These are phyloP conservation scores for Microstegium vimineum DNA, from an alignment of 176 grass and related monocot species.

Conservation along the genomic window DNA sequence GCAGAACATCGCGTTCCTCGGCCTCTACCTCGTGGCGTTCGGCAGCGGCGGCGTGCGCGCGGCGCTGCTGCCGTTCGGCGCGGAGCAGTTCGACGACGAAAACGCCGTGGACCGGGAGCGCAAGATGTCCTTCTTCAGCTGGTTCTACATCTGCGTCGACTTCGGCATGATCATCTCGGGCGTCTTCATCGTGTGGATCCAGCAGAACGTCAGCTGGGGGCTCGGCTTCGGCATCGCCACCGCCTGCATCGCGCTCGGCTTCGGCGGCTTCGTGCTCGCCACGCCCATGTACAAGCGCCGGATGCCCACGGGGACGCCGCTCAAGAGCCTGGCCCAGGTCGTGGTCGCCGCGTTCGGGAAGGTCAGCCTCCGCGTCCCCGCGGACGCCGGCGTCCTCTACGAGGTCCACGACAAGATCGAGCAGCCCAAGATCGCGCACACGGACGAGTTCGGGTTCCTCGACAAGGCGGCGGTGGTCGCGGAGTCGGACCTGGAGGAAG, in stretches of 20 bases:
- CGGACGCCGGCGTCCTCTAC: constrained; percentile 34
- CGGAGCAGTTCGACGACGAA: constrained; percentile 65
- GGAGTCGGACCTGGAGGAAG: constrained; percentile 34
- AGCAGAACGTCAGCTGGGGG: constrained; percentile 75
- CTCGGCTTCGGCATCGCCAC: constrained; percentile 80
- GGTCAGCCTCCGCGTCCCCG: constrained; percentile 21
- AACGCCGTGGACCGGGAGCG: constrained; percentile 42
- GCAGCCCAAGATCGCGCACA: constrained; percentile 49
- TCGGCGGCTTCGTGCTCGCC: constrained; percentile 48
- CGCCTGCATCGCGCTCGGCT: constrained; percentile 44
- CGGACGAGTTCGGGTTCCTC: constrained; percentile 60
- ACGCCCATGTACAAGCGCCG: constrained; percentile 47
- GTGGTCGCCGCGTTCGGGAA: constrained; percentile 60
- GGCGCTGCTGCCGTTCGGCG: constrained; percentile 77
- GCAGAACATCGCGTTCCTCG: constrained; percentile 36
- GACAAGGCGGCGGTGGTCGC: constrained; percentile 59
- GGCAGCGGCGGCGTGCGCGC: constrained; percentile 71
- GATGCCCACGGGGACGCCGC: constrained; percentile 50
- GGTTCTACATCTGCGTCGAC: constrained; percentile 72
- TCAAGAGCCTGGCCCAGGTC: constrained; percentile 63
- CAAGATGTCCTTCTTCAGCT: constrained; percentile 74
- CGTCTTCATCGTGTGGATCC: constrained; percentile 72
- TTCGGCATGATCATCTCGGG: constrained; percentile 72
- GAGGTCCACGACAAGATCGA: constrained; percentile 35
- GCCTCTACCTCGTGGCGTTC: constrained; percentile 61